These are phyloP conservation scores for Camelina neglecta DNA, from an alignment of 345 rosid genomes.

Conservation along the genomic window DNA sequence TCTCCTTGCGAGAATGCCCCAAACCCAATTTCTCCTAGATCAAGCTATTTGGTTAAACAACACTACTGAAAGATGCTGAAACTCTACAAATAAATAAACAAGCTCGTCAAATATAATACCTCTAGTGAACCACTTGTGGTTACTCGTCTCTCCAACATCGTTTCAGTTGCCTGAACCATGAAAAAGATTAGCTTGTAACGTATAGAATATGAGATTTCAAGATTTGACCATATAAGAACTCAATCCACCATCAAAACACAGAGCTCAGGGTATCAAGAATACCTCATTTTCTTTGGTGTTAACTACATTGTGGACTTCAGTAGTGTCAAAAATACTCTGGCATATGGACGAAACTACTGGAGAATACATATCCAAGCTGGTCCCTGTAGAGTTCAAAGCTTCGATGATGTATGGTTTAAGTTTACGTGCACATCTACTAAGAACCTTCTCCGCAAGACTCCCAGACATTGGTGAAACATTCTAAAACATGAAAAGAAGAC, in stretches of 20 bases:
- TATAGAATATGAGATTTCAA: conserved; percentile 10
- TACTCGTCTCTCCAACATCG: conserved; percentile 13
- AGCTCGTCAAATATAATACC: conserved; percentile 11
- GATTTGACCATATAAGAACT: not conserved
- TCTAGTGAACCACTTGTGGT: not conserved
- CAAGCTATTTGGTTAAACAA: conserved; percentile 21
- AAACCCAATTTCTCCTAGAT: conserved; percentile 31
- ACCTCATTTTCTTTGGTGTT: conserved; percentile 54
- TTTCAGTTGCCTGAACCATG: conserved; percentile 34
- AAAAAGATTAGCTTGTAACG: conserved; percentile 23
- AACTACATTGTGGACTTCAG: conserved; percentile 6
- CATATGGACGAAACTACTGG: conserved; percentile 59
- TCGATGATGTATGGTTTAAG: conserved; percentile 64
- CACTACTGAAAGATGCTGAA: conserved; percentile 15
- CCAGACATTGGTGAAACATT: conserved; percentile 54
- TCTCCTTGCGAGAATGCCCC: conserved; percentile 18
- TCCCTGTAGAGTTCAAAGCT: conserved; percentile 53
- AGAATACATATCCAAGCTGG: conserved; percentile 60
- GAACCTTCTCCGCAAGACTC: conserved; percentile 57
- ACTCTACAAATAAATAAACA: conserved; percentile 16
- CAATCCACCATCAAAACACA: conserved; percentile 4
- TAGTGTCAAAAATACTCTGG: conserved; percentile 37
- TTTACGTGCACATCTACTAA: conserved; percentile 61
- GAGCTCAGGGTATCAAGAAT: conserved; percentile 37
- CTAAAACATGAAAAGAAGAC: conserved; percentile 44